Evolutionary conservation across 2,329 filamentous ascomycete species (phyloP), one percentile per base, ranked within the genome.

Genomic region (Trichoderma sp.): DNA sequence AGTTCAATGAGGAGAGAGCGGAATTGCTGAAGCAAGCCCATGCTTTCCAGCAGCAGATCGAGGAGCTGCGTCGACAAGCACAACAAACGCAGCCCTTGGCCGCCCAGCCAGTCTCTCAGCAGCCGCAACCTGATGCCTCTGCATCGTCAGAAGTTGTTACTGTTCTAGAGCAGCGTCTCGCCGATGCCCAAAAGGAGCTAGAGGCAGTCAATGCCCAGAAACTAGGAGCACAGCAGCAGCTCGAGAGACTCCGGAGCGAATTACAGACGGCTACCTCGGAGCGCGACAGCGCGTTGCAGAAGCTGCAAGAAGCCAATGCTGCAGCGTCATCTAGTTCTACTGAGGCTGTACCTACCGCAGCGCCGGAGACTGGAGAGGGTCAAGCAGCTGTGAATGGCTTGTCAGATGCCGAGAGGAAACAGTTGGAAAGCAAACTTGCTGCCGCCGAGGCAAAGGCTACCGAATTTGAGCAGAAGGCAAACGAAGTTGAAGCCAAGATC

Each of bases 141-240:
- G 80, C 81, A 71, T 85, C 87, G 35, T 77, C 83, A 0, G 84
- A 93, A 86, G 84, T 89, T 80, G 81, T 87, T 6, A 78, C 83
- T 9, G 83, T 86, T 65, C 81, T 89, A 21, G 87, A 91, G 77
- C 85, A 86, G 76, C 86, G 91, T 76, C 84, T 91, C 8, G 78
- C 82, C 2, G 82, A 85, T 59, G 82, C 87, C 16, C 87, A 85
- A 27, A 89, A 91, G 78, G 90, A 95, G 78, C 88, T 97, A 11
- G 91, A 92, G 60, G 87, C 87, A 2, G 88, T 92, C 71, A 91
- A 86, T 7, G 86, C 91, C 11, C 92, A 97, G 81, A 95, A 94
- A 83, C 87, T 91, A 21, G 87, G 87, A 2, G 87, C 94, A n/a
- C 90, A 94, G 78, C 85, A 90, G 75, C 91, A 93, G 77, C 86